phyloP scores from a whole-genome alignment of 177 flowering plant genomes.

The Vitis hybrid region DNA sequence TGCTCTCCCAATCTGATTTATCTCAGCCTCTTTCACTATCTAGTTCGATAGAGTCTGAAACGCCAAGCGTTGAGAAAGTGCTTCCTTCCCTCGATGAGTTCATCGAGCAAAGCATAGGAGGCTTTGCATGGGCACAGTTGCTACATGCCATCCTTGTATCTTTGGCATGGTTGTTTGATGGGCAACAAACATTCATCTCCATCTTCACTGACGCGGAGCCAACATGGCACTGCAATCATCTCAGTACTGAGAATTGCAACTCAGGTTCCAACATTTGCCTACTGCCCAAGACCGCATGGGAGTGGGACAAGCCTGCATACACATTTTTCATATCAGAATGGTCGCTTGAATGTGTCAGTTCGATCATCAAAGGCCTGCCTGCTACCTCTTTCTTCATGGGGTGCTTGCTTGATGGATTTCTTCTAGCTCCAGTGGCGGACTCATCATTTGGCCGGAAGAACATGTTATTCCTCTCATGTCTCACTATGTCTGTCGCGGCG shows the following conservation, averaged over 20 bases:
- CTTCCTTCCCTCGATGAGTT: slow-evolving; percentile 12
- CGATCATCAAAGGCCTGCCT: slow-evolving; percentile 56
- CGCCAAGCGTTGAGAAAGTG: too few species aligned
- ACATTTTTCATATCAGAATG: slow-evolving; percentile 57
- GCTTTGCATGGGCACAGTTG: slow-evolving; percentile 12
- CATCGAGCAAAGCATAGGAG: slow-evolving; percentile 18
- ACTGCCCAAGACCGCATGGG: slow-evolving; percentile 44
- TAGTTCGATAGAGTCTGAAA: too few species aligned
- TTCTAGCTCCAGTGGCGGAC: slow-evolving; percentile 66
- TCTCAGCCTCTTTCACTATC: too few species aligned
- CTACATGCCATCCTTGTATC: slow-evolving; percentile 22
- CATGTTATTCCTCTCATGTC: slow-evolving; percentile 50
- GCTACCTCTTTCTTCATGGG: slow-evolving; percentile 66
- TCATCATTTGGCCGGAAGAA: slow-evolving; percentile 71
- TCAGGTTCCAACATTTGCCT: slow-evolving; percentile 20
- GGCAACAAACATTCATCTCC: slow-evolving; percentile 22
- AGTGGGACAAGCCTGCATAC: slow-evolving; percentile 42
- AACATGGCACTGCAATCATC: not conserved
- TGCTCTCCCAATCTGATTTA: too few species aligned
- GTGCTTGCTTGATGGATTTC: slow-evolving; percentile 57
- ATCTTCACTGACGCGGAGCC: slow-evolving; percentile 27
- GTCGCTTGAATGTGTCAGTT: slow-evolving; percentile 40
- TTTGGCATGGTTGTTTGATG: slow-evolving; percentile 17
- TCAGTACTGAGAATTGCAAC: too few species aligned
- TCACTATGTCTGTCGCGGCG: slow-evolving; percentile 48